Percentiles rank a stretch among this genome's conserved stretches.
These are phyloP conservation scores for Gossypium anomalum DNA, from an alignment of 345 rosid genomes.

Conservation along the genomic window DNA sequence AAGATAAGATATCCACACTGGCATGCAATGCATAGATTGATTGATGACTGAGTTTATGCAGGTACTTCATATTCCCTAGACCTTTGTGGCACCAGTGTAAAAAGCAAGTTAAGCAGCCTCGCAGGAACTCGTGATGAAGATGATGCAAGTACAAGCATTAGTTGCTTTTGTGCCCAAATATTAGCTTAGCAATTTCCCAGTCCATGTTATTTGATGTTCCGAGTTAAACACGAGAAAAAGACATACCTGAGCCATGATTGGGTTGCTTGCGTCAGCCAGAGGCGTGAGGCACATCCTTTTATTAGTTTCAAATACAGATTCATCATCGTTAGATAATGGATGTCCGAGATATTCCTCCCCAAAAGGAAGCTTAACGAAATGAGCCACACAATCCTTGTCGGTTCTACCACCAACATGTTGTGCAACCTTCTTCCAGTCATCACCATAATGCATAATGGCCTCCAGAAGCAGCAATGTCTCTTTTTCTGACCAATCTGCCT, in stretches of 20 bases:
- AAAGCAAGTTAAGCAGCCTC: not conserved
- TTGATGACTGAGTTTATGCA: not conserved
- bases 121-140: not conserved
- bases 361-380: conserved; percentile 80
- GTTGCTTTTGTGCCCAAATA: not conserved
- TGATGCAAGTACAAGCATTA: not conserved
- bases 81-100: not conserved
- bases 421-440: conserved; percentile 93
- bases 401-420: conserved; percentile 75
- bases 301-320: conserved; percentile 33
- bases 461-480: conserved; percentile 76
- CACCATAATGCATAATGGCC: conserved; percentile 57
- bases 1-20: not conserved
- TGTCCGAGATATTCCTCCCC: conserved; percentile 58
- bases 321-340: conserved; percentile 34
- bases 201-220: not conserved
- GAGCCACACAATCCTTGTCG: conserved; percentile 77
- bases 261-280: conserved; percentile 95
- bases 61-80: not conserved
- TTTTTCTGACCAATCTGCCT: conserved; percentile 74
- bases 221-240: conserved; percentile 4
- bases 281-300: conserved; percentile 70
- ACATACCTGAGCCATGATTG: conserved; percentile 92
- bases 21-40: not conserved
- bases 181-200: not conserved